Conservation (phyloP, 169 alveolate species). For the Theileria parva region DNA sequence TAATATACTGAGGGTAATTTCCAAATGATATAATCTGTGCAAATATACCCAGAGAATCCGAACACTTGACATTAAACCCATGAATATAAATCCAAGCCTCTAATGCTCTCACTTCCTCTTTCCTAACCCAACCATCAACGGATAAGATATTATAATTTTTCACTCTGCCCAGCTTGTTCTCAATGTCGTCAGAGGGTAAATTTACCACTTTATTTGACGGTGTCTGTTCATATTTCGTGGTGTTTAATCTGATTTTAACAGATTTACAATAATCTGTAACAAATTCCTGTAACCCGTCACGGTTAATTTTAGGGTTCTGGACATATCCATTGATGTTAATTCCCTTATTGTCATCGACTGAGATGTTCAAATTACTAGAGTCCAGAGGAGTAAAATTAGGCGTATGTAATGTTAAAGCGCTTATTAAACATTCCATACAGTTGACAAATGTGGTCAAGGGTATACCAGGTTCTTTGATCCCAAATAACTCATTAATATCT, state of each 20-base stretch:
- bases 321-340: slow-evolving; percentile 70
- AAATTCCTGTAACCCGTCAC: slow-evolving; percentile 37
- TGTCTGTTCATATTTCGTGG: not conserved
- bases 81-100: slow-evolving; percentile 82
- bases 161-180: not conserved
- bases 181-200: not conserved
- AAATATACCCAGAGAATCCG: slow-evolving; percentile 68
- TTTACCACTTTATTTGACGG: not conserved
- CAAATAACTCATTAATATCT: slow-evolving; percentile 46
- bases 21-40: slow-evolving; percentile 82
- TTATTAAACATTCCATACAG: slow-evolving; percentile 69
- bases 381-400: slow-evolving; percentile 79
- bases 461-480: slow-evolving; percentile 10
- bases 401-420: slow-evolving; percentile 74
- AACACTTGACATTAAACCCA: slow-evolving; percentile 71
- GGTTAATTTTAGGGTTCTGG: slow-evolving; percentile 41
- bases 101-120: slow-evolving; percentile 58
- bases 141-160: not conserved
- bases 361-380: slow-evolving; percentile 73
- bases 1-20: slow-evolving; percentile 80
- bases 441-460: slow-evolving; percentile 17
- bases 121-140: slow-evolving; percentile 12
- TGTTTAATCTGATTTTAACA: slow-evolving; percentile 44
- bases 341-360: slow-evolving; percentile 81
- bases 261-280: slow-evolving; percentile 55